A percentile compares a stretch with the other conserved stretches of the same genome.
Evolutionary conservation across 2,329 filamentous ascomycete species (phyloP).

Genomic region (Ophiostoma tasmaniense): DNA sequence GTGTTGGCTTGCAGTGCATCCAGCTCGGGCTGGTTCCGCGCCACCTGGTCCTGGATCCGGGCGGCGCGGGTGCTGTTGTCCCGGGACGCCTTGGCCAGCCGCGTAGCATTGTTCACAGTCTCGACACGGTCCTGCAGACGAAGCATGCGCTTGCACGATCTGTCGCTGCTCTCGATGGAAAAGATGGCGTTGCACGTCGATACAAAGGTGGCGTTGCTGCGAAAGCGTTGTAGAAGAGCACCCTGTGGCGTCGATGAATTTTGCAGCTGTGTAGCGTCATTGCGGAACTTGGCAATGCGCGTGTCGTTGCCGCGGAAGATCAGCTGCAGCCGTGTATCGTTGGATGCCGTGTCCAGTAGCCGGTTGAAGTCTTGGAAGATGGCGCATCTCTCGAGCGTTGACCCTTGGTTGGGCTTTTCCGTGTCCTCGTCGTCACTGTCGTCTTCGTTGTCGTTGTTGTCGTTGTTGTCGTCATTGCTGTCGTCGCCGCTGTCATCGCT

Average conservation of each 20-base stretch:
- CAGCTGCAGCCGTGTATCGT: too few species aligned
- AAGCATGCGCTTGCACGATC: background rate
- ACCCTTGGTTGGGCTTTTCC: too few species aligned
- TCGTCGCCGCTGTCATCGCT: too few species aligned
- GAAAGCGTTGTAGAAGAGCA: background rate
- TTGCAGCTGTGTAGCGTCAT: too few species aligned
- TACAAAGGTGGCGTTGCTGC: background rate
- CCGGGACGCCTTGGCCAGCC: background rate
- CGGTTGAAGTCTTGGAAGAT: too few species aligned
- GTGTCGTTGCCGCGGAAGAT: too few species aligned
- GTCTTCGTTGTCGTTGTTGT: too few species aligned
- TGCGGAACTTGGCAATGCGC: too few species aligned
- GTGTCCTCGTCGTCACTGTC: too few species aligned
- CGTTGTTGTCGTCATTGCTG: too few species aligned
- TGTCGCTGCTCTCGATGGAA: background rate
- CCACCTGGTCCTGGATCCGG: background rate
- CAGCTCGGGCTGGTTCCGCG: background rate
- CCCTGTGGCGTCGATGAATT: background rate
- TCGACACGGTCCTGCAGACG: background rate
- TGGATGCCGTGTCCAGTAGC: too few species aligned
- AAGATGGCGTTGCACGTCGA: background rate
- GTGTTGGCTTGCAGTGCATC: background rate
- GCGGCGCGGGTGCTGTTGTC: background rate
- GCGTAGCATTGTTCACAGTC: background rate
- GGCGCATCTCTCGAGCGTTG: too few species aligned